Evolutionary conservation across 148 eudicot genomes (phyloP), one percentile per base, ranked within the genome.

Genomic region (Hydrangea macrophylla): DNA sequence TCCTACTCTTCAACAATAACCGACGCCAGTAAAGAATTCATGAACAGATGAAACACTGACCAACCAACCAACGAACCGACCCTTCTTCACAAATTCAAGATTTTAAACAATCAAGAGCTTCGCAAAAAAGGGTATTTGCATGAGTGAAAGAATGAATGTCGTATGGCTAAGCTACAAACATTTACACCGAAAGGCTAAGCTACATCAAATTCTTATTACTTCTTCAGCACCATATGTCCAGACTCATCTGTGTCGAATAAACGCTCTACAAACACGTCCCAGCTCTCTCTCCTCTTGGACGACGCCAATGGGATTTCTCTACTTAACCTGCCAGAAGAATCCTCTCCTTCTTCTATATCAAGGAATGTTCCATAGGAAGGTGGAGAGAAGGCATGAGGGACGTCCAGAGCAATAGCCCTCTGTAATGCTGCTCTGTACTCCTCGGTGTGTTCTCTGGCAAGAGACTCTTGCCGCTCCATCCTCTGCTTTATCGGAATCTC

Each of bases 351-450:
- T 42, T 85, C 85, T 12, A 55, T 55, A 1, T 81, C 79, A 10
- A 73, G 65, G 75, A 94, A 94, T 32, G 96, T 94, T 69, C 99
- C 99, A 57, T 94, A 94, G 1, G 81, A 61, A 62, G 91, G 69
- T 60, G 98, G 93, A 3, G 82, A 71, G 62, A 45, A 84, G 58
- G 86, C 79, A 39, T 78, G 78, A 59, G 92, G 96, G 72, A 93
- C 81, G 17, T 88, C 84, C 36, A 93, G 74, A 0, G 89, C 79
- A 55, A 68, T 77, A 7, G 98, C 95, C 55, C 88, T 82, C 60
- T 78, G 70, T 11, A 93, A 77, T 26, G 98, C 98, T 32, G 84
- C 92, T 61, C 61, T 76, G 70, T 90, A 75, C 72, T 90, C 96
- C 58, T 79, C 83, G 39, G 70, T 80, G 60, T 93, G 96, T 69